These are phyloP conservation scores for Mycena venus DNA, from an alignment of 768 basidiomycete genomes.

Conservation along the genomic window DNA sequence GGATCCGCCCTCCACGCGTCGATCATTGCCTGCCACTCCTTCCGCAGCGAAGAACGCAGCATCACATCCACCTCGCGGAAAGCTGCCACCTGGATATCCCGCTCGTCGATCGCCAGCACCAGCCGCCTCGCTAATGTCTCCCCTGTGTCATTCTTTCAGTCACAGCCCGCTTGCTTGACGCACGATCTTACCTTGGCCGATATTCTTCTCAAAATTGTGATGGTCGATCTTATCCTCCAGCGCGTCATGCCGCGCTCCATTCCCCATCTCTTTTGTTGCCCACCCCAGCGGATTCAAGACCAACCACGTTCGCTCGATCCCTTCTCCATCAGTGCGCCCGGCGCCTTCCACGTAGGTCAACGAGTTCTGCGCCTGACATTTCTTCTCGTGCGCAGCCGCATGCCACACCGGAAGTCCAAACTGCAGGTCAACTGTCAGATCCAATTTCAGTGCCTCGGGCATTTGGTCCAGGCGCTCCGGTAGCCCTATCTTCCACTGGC, in stretches of 20 bases:
- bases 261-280: conserved; percentile 49
- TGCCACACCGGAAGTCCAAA: conserved; percentile 35
- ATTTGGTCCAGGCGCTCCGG: background rate
- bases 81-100: conserved; percentile 1
- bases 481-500: conserved; percentile 34
- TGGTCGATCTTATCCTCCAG: conserved; percentile 44
- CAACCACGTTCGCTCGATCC: conserved; percentile 45
- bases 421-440: background rate
- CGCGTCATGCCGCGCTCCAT: conserved; percentile 37
- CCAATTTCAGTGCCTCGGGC: background rate
- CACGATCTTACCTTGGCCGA: background rate
- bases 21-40: conserved; percentile 8
- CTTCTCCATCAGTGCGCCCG: conserved; percentile 30
- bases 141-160: background rate
- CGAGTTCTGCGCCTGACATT: conserved; percentile 28
- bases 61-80: conserved; percentile 4
- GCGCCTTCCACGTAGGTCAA: conserved; percentile 29
- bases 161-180: too few relatives aligned
- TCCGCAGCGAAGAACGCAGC: background rate
- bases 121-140: background rate
- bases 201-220: conserved; percentile 31
- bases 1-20: conserved; percentile 10
- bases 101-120: conserved; percentile 16
- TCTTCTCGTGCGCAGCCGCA: conserved; percentile 31
- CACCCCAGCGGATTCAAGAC: conserved; percentile 36